Conservation (phyloP, 2,329 filamentous ascomycete genomes). For the Thielaviopsis ethacetica region DNA sequence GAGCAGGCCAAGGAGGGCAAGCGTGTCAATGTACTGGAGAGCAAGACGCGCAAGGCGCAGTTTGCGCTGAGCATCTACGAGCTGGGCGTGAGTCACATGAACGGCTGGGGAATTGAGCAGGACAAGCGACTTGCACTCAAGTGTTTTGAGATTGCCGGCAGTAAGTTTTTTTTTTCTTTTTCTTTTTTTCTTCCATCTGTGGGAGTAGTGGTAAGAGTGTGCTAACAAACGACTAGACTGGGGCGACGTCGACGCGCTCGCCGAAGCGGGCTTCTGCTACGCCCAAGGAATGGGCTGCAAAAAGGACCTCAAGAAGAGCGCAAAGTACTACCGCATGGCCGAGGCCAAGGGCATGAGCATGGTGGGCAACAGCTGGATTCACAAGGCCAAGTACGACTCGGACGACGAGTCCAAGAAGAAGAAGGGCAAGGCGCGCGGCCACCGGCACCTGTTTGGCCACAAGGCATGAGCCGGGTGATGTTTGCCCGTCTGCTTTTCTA, state of each 20-base stretch:
- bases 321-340: slow-evolving; percentile 76
- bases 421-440: slow-evolving; percentile 58
- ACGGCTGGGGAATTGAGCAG: slow-evolving; percentile 92
- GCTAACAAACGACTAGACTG: slow-evolving; percentile 39
- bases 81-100: slow-evolving; percentile 90
- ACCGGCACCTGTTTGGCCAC: slow-evolving; percentile 50
- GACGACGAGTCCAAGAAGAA: slow-evolving; percentile 44
- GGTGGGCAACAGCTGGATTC: slow-evolving; percentile 98
- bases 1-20: slow-evolving; percentile 47
- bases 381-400: slow-evolving; percentile 84
- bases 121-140: slow-evolving; percentile 75
- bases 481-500: neutral
- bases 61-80: slow-evolving; percentile 95
- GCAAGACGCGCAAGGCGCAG: slow-evolving; percentile 74
- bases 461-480: slow-evolving; percentile 17
- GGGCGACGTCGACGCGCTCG: slow-evolving; percentile 88
- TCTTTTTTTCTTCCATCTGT: neutral
- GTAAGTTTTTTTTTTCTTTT: slow-evolving; percentile 27
- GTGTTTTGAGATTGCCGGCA: slow-evolving; percentile 92
- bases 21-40: slow-evolving; percentile 47
- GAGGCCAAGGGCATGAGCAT: slow-evolving; percentile 92
- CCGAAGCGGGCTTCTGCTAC: slow-evolving; percentile 93
- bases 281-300: slow-evolving; percentile 85
- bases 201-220: neutral
- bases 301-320: slow-evolving; percentile 90